Evolutionary conservation across 108 stramenopile species (phyloP).

Genomic region (Skeletonema costatum): DNA sequence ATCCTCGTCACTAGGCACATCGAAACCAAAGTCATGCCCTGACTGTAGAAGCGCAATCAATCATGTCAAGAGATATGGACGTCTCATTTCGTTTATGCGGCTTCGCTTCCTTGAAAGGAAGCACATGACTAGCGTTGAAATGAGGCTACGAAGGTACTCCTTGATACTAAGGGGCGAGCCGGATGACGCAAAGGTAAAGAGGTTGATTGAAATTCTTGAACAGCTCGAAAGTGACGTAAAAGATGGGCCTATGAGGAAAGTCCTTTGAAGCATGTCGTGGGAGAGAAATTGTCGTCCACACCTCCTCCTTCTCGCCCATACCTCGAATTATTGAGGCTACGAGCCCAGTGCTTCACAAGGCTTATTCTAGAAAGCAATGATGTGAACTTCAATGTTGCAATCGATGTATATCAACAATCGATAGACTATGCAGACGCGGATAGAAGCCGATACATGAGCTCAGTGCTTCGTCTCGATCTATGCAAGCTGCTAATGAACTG

Average conservation of each 20-base stretch:
- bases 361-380: slow-evolving; percentile 2
- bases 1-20: slow-evolving; percentile 3
- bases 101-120: slow-evolving; percentile 45
- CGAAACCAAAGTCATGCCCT: slow-evolving; percentile 40
- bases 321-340: slow-evolving; percentile 11
- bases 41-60: slow-evolving; percentile 40
- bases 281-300: slow-evolving; percentile 12
- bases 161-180: neutral
- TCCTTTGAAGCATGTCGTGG: slow-evolving; percentile 43
- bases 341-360: slow-evolving; percentile 10
- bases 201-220: slow-evolving; percentile 2
- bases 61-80: slow-evolving; percentile 48
- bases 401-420: slow-evolving; percentile 9
- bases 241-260: slow-evolving; percentile 38
- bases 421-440: slow-evolving; percentile 20
- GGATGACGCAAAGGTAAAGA: neutral
- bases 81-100: slow-evolving; percentile 19
- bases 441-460: slow-evolving; percentile 3
- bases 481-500: too few relatives aligned
- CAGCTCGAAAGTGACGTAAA: slow-evolving; percentile 8
- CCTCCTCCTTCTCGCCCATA: slow-evolving; percentile 14
- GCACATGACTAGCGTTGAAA: slow-evolving; percentile 32
- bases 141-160: slow-evolving; percentile 3
- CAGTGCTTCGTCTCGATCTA: too few relatives aligned
- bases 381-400: neutral